Percentiles rank a stretch among this genome's conserved stretches.
Evolutionary conservation across 2,329 filamentous ascomycete species (phyloP).

Genomic region (Reticulascus tulasneorum): DNA sequence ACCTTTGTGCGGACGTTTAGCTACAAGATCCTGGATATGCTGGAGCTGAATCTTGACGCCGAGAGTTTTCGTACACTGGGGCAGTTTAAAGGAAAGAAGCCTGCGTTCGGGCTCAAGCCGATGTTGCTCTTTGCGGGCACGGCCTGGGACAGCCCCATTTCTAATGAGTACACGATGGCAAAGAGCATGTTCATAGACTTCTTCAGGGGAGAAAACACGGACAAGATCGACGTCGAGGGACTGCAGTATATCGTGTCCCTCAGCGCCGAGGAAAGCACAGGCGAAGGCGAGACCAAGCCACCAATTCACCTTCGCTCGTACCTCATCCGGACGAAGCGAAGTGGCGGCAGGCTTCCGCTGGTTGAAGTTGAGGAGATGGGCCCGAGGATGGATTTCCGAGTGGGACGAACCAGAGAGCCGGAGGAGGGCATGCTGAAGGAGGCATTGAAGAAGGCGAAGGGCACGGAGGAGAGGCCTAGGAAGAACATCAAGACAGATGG

Average conservation of each 20-base stretch:
- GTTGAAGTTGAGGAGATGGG: conserved; percentile 96
- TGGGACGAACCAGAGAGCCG: conserved; percentile 76
- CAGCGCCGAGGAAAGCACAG: conserved; percentile 61
- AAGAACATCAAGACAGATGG: conserved; percentile 93
- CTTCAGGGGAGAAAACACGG: conserved; percentile 71
- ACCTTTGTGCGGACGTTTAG: conserved; percentile 80
- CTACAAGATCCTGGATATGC: conserved; percentile 88
- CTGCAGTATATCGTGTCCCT: conserved; percentile 87
- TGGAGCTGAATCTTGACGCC: conserved; percentile 80
- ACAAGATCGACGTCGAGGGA: conserved; percentile 90
- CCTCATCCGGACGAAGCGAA: conserved; percentile 79
- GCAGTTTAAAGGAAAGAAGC: conserved; percentile 74
- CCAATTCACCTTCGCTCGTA: conserved; percentile 72
- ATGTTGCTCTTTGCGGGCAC: conserved; percentile 89
- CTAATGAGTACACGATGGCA: conserved; percentile 76
- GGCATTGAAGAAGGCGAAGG: conserved; percentile 81
- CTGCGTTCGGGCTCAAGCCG: conserved; percentile 79
- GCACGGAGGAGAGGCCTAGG: conserved; percentile 73
- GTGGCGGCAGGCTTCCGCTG: conserved; percentile 79
- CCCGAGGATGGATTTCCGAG: conserved; percentile 84
- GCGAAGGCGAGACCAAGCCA: conserved; percentile 43
- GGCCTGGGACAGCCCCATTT: conserved; percentile 77
- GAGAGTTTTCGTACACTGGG: conserved; percentile 65
- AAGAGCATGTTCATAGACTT: conserved; percentile 88
- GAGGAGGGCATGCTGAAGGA: conserved; percentile 81